Conservation (phyloP, 2,329 filamentous ascomycete species). For the Neonectria sp. region DNA sequence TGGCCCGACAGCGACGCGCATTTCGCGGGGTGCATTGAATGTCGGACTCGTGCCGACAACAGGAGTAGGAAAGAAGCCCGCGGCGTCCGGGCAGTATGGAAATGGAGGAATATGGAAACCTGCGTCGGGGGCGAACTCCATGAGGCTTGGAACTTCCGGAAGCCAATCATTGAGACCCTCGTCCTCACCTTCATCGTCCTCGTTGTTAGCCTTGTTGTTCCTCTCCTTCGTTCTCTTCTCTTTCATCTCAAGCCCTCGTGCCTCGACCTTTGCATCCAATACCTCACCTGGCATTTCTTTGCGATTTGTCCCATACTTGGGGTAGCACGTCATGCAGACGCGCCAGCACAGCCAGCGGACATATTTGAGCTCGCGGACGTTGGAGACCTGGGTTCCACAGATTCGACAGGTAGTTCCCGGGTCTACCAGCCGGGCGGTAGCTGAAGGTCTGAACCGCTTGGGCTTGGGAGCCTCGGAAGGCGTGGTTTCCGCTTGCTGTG, state of each 20-base stretch:
- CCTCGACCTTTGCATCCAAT: neutral
- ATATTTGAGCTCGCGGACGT: neutral
- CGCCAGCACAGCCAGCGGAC: slow-evolving; percentile 18
- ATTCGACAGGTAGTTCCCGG: neutral
- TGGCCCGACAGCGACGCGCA: neutral
- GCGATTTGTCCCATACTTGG: neutral
- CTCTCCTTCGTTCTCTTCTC: neutral
- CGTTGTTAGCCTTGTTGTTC: neutral
- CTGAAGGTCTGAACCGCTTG: neutral
- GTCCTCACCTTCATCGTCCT: neutral
- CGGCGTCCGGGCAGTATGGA: too few species aligned
- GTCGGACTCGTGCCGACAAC: neutral
- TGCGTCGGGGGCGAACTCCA: neutral
- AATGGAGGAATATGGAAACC: neutral
- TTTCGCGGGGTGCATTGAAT: neutral
- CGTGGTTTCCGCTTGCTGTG: neutral
- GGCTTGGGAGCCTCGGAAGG: neutral
- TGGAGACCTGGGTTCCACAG: neutral
- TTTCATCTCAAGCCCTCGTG: neutral
- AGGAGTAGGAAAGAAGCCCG: too few species aligned
- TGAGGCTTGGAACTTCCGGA: neutral
- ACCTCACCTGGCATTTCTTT: neutral
- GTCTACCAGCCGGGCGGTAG: neutral
- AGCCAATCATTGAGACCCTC: neutral
- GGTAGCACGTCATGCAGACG: neutral